phyloP scores from a whole-genome alignment of 83 land plant species.

The Larix sibirica region DNA sequence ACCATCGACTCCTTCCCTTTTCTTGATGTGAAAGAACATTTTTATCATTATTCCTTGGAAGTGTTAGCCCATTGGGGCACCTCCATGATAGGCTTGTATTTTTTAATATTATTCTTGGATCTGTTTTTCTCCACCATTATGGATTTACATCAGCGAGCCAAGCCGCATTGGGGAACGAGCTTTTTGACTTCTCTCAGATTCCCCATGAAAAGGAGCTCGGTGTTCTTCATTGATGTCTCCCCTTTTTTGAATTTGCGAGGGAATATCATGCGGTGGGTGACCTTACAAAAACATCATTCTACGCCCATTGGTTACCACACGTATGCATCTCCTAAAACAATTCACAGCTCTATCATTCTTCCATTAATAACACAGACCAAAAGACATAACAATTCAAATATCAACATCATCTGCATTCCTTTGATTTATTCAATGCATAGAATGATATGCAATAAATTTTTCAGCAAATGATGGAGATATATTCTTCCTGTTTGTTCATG shows the following conservation, averaged over 20 bases:
- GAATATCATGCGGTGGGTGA: slow-evolving; percentile 1
- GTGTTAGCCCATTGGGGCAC: slow-evolving; percentile 12
- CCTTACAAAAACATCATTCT: slow-evolving; percentile 9
- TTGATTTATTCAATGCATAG: no score
- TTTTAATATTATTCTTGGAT: slow-evolving; percentile 15
- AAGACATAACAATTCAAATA: no score
- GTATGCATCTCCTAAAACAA: background rate
- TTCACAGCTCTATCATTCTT: background rate
- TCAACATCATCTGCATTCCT: no score
- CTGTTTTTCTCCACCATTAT: slow-evolving; percentile 7
- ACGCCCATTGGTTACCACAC: background rate
- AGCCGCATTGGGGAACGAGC: background rate
- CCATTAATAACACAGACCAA: no score
- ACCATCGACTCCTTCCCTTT: background rate
- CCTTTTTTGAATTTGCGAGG: slow-evolving; percentile 12
- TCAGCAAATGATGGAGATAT: no score
- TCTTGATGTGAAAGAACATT: background rate
- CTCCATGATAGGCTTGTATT: slow-evolving; percentile 16
- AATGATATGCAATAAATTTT: no score
- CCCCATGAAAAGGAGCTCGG: background rate
- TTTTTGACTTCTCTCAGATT: slow-evolving; percentile 9
- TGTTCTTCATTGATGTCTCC: background rate
- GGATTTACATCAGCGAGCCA: background rate
- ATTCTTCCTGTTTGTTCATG: no score
- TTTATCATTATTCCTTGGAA: slow-evolving; percentile 11